phyloP scores from a whole-genome alignment of 1,284 basidiomycete genomes.

The Sparassis latifolia region DNA sequence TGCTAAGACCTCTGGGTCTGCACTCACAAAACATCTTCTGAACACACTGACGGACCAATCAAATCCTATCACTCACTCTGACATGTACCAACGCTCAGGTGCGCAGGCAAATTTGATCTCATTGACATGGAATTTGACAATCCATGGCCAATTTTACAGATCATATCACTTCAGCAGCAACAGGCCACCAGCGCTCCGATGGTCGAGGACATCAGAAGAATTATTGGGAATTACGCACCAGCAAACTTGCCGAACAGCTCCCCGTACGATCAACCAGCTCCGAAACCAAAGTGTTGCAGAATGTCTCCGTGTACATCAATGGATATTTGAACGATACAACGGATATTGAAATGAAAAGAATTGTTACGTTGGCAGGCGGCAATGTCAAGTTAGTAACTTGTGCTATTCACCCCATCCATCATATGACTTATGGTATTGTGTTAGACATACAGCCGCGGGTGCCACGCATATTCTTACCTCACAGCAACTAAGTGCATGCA shows the following conservation, averaged over 20 bases:
- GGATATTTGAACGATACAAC: constrained; percentile 64
- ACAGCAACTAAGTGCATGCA: constrained; percentile 55
- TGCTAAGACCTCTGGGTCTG: constrained; percentile 33
- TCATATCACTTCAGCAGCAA: constrained; percentile 48
- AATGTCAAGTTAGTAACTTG: constrained; percentile 34
- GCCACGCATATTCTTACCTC: constrained; percentile 73
- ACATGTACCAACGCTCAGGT: constrained; percentile 56
- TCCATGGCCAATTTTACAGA: constrained; percentile 31
- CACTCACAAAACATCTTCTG: constrained; percentile 50
- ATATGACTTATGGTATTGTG: background rate
- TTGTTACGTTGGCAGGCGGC: constrained; percentile 54
- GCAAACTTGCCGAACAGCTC: constrained; percentile 46
- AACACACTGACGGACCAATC: constrained; percentile 48
- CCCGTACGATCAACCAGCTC: constrained; percentile 15
- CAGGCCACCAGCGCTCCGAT: constrained; percentile 65
- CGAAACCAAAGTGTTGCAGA: constrained; percentile 32
- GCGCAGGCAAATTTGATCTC: constrained; percentile 12
- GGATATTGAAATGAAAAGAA: constrained; percentile 66
- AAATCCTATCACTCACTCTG: constrained; percentile 71
- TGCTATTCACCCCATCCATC: background rate
- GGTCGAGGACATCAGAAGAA: constrained; percentile 28
- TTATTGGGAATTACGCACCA: constrained; percentile 39
- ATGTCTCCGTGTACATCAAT: constrained; percentile 50
- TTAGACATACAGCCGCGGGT: constrained; percentile 45
- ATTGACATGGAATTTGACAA: background rate